Evolutionary conservation across 2,329 filamentous ascomycete species (phyloP).

Genomic region (Cadophora luteo-olivacea): DNA sequence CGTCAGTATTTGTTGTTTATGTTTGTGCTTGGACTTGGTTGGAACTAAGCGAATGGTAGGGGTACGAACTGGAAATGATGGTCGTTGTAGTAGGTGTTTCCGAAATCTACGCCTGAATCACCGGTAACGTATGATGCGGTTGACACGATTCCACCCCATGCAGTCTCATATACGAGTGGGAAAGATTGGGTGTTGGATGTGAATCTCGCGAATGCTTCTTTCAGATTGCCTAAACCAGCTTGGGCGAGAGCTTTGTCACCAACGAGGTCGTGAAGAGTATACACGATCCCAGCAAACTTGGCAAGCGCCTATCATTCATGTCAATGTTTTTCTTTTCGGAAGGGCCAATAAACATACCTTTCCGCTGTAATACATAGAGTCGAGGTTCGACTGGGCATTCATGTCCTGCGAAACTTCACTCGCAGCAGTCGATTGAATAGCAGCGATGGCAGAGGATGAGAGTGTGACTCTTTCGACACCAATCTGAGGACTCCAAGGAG

Average conservation of each 20-base stretch:
- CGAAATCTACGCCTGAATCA: constrained; percentile 79
- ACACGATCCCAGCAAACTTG: constrained; percentile 76
- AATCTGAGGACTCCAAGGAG: constrained; percentile 72
- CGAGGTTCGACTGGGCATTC: constrained; percentile 71
- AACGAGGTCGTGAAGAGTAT: constrained; percentile 68
- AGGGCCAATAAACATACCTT: constrained; percentile 59
- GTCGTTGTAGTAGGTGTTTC: constrained; percentile 85
- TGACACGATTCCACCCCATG: constrained; percentile 84
- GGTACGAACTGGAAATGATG: constrained; percentile 66
- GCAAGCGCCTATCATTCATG: constrained; percentile 61
- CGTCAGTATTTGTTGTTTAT: background rate
- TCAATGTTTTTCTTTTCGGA: constrained; percentile 34
- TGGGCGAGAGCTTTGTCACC: constrained; percentile 62
- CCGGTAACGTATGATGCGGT: constrained; percentile 74
- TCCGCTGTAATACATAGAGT: constrained; percentile 93
- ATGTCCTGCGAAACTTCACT: constrained; percentile 81
- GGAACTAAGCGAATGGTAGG: background rate
- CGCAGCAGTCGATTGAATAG: constrained; percentile 67
- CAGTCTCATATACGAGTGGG: constrained; percentile 68
- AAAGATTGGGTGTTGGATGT: constrained; percentile 70
- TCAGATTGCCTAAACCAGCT: constrained; percentile 65
- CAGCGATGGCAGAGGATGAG: constrained; percentile 59
- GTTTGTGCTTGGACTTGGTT: background rate
- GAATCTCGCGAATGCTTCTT: constrained; percentile 71
- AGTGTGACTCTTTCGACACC: constrained; percentile 53